Evolutionary conservation across 768 basidiomycete genomes (phyloP), one percentile per base, ranked within the genome.

Genomic region (Amanita thiersii): DNA sequence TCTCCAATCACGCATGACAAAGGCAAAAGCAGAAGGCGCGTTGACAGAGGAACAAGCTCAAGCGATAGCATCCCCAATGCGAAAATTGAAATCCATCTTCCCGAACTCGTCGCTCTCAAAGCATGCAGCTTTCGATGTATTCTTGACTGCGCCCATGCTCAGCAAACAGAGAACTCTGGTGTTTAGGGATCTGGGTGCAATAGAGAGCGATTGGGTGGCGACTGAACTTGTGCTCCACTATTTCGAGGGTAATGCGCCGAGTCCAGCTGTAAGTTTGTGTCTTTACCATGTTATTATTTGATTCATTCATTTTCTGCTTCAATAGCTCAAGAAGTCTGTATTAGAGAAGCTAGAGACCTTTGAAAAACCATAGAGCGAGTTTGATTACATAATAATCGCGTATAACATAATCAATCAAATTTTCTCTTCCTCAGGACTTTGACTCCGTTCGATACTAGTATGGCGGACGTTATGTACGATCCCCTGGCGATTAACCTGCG

Each of bases 151-250:
- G 2, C 83, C 84, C 11, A 65, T 69, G 12, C 56, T 68, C 7
- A 65, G 63, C 14, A 65, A 63, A 43, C 71, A 68, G 17, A 72
- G 84, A 20, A 62, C 67, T 14, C 56, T 87, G 34, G 64, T 84
- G 14, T 76, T 86, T 54, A 70, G 80, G 30, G 86, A 88, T 52
- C 59, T 91, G 36, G 88, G 88, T 24, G 59, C 70, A 0, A 67
- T 91, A 17, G 78, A 85, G 49, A 77, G 65, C 53, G 72, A 78
- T 49, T 89, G 85, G 84, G 71, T 89, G 10, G 77, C 84, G 0
- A 76, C 72, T 8, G 76, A 87, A 52, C 76, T 89, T 46, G 62
- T 86, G 9, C 56, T 83, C 38, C 76, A 84, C 35, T 89, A 88
- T 54, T 86, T 88, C 53, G 79, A 82, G 43, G 77, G 73, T 20